Conservation (phyloP, 164 flowering plant species). For the Aristolochia californica region DNA sequence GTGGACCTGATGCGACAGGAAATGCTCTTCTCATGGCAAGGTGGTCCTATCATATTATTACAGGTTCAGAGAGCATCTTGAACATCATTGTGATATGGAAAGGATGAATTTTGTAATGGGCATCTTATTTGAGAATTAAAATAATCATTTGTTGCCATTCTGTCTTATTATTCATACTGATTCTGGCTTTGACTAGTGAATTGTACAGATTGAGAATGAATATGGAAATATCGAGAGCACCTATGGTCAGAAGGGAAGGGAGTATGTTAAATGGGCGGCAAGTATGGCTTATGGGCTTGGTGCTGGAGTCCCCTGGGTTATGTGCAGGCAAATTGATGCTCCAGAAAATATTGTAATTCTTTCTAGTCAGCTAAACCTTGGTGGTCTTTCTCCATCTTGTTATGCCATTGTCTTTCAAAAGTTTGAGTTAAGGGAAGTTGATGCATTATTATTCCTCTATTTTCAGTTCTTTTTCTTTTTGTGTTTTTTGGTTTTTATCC, state of each 20-base stretch:
- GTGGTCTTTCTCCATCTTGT: neutral
- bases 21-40: constrained; percentile 86
- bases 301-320: constrained; percentile 98
- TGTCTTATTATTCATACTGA: neutral
- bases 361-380: neutral
- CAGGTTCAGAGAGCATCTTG: constrained; percentile 41
- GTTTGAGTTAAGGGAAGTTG: neutral
- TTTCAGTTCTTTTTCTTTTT: neutral
- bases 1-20: constrained; percentile 77
- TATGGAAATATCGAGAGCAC: constrained; percentile 69
- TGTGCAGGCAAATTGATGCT: constrained; percentile 93
- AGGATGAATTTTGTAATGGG: no score
- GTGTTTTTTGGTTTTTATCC: neutral
- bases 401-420: neutral
- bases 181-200: neutral
- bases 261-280: constrained; percentile 87
- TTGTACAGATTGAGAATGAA: constrained; percentile 88
- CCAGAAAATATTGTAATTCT: constrained; percentile 43
- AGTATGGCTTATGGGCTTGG: constrained; percentile 73
- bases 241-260: constrained; percentile 52
- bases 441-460: neutral
- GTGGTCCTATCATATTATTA: constrained; percentile 88
- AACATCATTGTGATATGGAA: no score
- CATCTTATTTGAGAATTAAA: no score
- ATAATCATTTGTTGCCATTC: neutral